A percentile compares a stretch with the other conserved stretches of the same genome.
phyloP scores from a whole-genome alignment of 2,329 filamentous ascomycete species.

The Lachnellula suecica region DNA sequence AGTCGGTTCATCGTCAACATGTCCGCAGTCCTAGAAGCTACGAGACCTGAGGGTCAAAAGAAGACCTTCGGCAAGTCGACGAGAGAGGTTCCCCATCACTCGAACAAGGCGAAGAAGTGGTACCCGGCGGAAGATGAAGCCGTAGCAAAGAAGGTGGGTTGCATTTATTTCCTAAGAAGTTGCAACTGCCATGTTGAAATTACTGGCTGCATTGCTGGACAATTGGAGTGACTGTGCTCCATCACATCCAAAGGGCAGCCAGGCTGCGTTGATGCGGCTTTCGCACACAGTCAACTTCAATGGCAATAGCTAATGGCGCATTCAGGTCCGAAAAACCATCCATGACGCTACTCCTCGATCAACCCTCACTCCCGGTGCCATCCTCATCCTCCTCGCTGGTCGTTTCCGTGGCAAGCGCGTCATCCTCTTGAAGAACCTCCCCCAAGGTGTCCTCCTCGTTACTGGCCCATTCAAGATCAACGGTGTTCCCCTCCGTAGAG shows the following conservation, averaged over 20 bases:
- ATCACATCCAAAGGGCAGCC: neutral
- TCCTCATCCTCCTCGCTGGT: slow-evolving; percentile 98
- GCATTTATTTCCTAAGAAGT: slow-evolving; percentile 6
- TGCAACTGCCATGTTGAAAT: slow-evolving; percentile 8
- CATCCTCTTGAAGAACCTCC: slow-evolving; percentile 95
- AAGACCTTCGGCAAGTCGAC: slow-evolving; percentile 99
- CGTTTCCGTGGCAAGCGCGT: slow-evolving; percentile 99
- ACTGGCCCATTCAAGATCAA: slow-evolving; percentile 99
- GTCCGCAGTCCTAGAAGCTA: slow-evolving; percentile 59
- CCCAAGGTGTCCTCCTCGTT: slow-evolving; percentile 97
- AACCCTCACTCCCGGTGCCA: slow-evolving; percentile 88
- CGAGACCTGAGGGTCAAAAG: slow-evolving; percentile 42
- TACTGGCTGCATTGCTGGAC: slow-evolving; percentile 1
- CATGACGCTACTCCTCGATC: slow-evolving; percentile 84
- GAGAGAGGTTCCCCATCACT: slow-evolving; percentile 81
- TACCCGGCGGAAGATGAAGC: slow-evolving; percentile 93
- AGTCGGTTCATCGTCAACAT: slow-evolving; percentile 50
- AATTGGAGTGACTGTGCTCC: neutral
- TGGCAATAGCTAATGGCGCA: slow-evolving; percentile 24
- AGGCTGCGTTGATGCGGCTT: neutral
- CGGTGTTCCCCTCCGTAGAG: slow-evolving; percentile 93
- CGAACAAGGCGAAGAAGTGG: slow-evolving; percentile 97
- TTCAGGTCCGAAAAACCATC: slow-evolving; percentile 89
- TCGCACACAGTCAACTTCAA: neutral
- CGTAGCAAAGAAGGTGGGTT: slow-evolving; percentile 88